phyloP scores from a whole-genome alignment of 2,329 filamentous ascomycete species.

The Nakataea oryzae region DNA sequence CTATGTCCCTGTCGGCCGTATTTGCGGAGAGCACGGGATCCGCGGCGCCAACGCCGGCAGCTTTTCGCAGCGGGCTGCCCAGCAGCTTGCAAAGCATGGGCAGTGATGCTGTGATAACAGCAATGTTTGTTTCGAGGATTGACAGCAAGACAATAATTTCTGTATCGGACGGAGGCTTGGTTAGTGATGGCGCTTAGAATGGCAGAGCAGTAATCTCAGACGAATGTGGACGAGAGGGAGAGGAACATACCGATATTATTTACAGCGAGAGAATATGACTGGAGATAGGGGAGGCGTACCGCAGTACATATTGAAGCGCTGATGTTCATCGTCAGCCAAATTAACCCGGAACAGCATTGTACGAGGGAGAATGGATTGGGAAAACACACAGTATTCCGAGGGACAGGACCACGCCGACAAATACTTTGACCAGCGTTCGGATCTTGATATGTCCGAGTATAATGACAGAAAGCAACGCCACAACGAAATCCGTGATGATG shows the following conservation, averaged over 20 bases:
- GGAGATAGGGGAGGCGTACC: neutral
- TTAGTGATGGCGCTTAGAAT: neutral
- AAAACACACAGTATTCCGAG: neutral
- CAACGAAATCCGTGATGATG: conserved; percentile 4
- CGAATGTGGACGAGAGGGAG: too few species aligned
- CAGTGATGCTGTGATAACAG: conserved; percentile 22
- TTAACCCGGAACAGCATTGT: neutral
- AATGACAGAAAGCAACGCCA: conserved; percentile 14
- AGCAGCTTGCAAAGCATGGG: conserved; percentile 3
- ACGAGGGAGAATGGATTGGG: neutral
- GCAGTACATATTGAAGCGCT: neutral
- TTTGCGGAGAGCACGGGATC: neutral
- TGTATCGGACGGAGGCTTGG: neutral
- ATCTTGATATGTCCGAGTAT: conserved; percentile 17
- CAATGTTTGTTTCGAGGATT: conserved; percentile 24
- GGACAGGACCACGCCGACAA: neutral
- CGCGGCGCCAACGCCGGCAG: neutral
- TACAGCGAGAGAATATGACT: neutral
- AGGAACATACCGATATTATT: conserved; percentile 31
- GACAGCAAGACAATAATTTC: conserved; percentile 37
- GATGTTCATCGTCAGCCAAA: neutral
- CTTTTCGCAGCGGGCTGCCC: neutral
- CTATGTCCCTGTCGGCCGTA: neutral
- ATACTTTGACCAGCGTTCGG: conserved; percentile 6
- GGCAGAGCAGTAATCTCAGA: neutral